phyloP scores from a whole-genome alignment of 1,284 basidiomycete genomes.

The Puccinia triticina region DNA sequence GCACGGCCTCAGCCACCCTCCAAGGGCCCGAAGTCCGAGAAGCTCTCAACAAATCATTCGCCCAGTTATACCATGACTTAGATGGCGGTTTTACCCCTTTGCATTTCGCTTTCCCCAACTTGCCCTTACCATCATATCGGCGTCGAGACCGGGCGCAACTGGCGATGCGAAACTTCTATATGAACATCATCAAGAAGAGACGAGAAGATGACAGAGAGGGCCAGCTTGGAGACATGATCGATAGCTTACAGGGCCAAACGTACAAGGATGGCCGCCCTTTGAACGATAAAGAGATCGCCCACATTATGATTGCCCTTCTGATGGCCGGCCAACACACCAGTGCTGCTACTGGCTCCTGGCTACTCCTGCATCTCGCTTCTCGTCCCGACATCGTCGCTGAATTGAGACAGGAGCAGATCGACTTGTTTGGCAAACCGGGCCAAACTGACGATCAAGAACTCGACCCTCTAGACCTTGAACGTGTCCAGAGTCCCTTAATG shows the following conservation, averaged over 20 bases:
- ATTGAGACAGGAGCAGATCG: constrained; percentile 85
- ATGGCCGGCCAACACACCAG: constrained; percentile 90
- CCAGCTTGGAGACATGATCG: constrained; percentile 84
- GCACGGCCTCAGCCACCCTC: constrained; percentile 87
- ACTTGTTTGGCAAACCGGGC: constrained; percentile 72
- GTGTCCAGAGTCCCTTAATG: constrained; percentile 76
- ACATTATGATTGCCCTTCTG: constrained; percentile 76
- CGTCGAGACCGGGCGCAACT: constrained; percentile 84
- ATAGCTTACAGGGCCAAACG: constrained; percentile 78
- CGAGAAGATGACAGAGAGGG: constrained; percentile 65
- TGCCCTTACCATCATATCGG: constrained; percentile 87
- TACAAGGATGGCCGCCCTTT: constrained; percentile 83
- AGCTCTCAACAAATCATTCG: constrained; percentile 79
- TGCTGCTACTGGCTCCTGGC: constrained; percentile 87
- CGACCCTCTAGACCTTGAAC: constrained; percentile 81
- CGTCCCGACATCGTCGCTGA: constrained; percentile 75
- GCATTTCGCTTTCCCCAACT: constrained; percentile 88
- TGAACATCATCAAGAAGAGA: constrained; percentile 81
- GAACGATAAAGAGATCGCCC: constrained; percentile 87
- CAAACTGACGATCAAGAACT: constrained; percentile 68
- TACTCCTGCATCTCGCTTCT: constrained; percentile 85
- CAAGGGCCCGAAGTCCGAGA: constrained; percentile 88
- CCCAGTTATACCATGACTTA: constrained; percentile 82
- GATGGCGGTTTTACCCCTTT: constrained; percentile 69
- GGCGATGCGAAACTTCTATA: constrained; percentile 93